A percentile compares a stretch with the other conserved stretches of the same genome.
phyloP scores from a whole-genome alignment of 768 basidiomycete species.

The Boletus rubroflammeus region DNA sequence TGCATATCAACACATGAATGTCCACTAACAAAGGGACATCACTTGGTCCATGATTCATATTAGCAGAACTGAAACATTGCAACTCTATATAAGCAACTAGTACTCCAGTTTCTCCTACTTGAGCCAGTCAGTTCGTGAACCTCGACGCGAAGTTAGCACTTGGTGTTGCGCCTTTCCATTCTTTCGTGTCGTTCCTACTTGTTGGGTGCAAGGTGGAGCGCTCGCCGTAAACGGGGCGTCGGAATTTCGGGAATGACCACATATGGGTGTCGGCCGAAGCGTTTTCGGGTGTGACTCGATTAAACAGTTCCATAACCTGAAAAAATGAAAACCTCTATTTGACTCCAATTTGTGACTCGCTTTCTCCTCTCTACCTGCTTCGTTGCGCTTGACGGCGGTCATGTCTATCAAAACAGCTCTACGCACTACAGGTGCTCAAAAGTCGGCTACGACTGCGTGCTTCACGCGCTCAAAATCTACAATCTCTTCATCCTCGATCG shows the following conservation, averaged over 20 bases:
- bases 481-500: conserved; percentile 47
- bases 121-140: no score
- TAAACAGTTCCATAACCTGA: neutral
- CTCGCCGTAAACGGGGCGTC: conserved; percentile 2
- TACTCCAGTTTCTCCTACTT: no score
- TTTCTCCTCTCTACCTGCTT: neutral
- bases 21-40: no score
- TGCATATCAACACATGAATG: neutral
- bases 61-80: no score
- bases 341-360: conserved; percentile 5
- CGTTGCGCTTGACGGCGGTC: conserved; percentile 17
- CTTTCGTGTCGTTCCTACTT: neutral
- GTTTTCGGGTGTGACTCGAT: conserved; percentile 20
- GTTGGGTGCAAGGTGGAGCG: neutral
- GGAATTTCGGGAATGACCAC: conserved; percentile 21
- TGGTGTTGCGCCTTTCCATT: no score
- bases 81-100: no score
- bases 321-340: conserved; percentile 7
- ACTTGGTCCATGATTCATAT: no score
- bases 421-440: conserved; percentile 40
- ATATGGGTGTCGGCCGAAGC: conserved; percentile 27
- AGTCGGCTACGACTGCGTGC: conserved; percentile 28
- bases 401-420: conserved; percentile 46
- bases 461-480: conserved; percentile 53
- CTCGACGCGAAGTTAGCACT: no score